Evolutionary conservation across 140 eudicot genomes (phyloP).

Genomic region (Stevia rebaudiana): DNA sequence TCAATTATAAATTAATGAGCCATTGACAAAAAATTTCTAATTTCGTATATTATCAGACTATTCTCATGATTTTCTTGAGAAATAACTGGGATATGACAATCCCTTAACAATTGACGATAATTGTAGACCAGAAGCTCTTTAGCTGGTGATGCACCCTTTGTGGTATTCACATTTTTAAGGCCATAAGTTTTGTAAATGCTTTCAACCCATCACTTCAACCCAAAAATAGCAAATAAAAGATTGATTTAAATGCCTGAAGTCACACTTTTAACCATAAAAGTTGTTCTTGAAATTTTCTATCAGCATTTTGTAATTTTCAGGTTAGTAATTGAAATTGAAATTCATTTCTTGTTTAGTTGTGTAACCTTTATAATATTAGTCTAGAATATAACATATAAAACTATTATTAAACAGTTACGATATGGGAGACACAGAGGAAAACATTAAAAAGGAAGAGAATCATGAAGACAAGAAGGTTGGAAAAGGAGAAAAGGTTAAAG

Average conservation of each 20-base stretch:
- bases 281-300: neutral
- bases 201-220: constrained; percentile 16
- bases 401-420: neutral
- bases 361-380: neutral
- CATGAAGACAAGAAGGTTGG: constrained; percentile 30
- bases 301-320: neutral
- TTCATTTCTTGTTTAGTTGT: neutral
- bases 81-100: neutral
- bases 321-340: constrained; percentile 7
- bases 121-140: constrained; percentile 18
- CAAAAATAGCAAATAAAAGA: constrained; percentile 21
- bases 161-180: constrained; percentile 27
- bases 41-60: too few relatives aligned
- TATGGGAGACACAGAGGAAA: constrained; percentile 55
- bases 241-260: constrained; percentile 6
- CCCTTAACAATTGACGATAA: neutral
- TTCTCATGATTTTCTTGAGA: neutral
- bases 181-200: constrained; percentile 22
- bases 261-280: neutral
- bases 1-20: too few relatives aligned
- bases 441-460: constrained; percentile 44
- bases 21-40: too few relatives aligned
- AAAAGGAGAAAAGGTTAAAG: constrained; percentile 34
- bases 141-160: constrained; percentile 27
- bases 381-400: neutral